Evolutionary conservation across 2,329 filamentous ascomycete species (phyloP), one percentile per base, ranked within the genome.

Genomic region (Penicillium frequentans): DNA sequence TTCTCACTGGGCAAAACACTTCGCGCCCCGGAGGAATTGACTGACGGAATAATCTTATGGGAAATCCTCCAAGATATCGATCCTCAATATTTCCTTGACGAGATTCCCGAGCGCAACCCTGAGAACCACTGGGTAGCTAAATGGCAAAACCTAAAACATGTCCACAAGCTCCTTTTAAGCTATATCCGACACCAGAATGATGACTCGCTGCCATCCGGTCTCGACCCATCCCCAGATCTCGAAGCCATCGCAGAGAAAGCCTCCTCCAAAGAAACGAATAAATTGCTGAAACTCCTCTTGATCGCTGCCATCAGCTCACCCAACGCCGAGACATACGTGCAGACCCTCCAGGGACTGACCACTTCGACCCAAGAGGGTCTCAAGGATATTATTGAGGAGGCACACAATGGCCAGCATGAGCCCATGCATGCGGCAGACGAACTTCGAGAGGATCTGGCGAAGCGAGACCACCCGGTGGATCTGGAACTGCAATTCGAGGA

Each of bases 201-300:
- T 55, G 77, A 77, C 51, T 65, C 70, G 57, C 60, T 79, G 8
- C 77, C 76, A 5, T 68, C 74, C 19, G 75, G 76, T 13, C 71
- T 76, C 27, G 73, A 77, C 55, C 72, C 73, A 7, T 69, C 72
- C 13, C 77, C 77, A n/a, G 76, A 80, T 58, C 72, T 80, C 49
- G 77, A 80, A 67, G 70, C 75, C 11, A 73, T 81, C 55, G 78
- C 77, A 14, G 77, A 79, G 58, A 74, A 75, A 51, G 71, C 70
- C 21, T 75, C 77, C 26, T 63, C 72, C 31, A 74, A 74, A 56
- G 77, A 80, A 62, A 74, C 73, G 46, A 74, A 78, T 55, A 77
- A 88, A 77, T 77, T 89, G 50, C 76, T 89, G 43, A 84, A 85
- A 57, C 78, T 89, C 54, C 81, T 89, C 68, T 77, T 89, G 23